Evolutionary conservation across 2,329 filamentous ascomycete species (phyloP), one percentile per base, ranked within the genome.

Genomic region (Venturia aucupariae): DNA sequence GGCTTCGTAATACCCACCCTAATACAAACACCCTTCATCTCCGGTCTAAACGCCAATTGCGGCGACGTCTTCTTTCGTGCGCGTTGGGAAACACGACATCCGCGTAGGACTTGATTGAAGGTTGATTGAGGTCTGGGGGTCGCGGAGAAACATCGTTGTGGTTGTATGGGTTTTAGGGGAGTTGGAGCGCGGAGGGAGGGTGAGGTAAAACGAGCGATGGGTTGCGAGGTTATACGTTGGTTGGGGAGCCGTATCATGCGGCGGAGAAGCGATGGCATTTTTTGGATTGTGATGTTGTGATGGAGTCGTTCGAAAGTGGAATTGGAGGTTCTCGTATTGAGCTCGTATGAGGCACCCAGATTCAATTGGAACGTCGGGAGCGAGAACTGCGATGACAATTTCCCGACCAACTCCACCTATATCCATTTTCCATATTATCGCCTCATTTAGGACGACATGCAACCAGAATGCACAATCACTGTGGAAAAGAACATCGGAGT

Each of bases 1-100:
- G 94, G 94, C 73, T 94, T 92, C 71, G 90, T 92, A 70, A 92
- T 90, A 72, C 90, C 92, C 66, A 97, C 94, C 75, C 95, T 92
- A 68, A 99, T 80, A 76, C 94, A 97, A 44, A 99, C 94, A 70
- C 93, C 94, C 81, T 97, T 97, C 79, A 96, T 87, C 73, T 89
- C 85, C 4, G 94, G 92, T 54, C 90, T 84, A 62, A 85, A 76
- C 67, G 82, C 83, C 67, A 99, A 84, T 27, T 93, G 92, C 0
- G 94, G 94, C 2, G 93, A 97, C 62, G 90, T 87, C 69, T 90
- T 85, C 78, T 96, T 92, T 68, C 94, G 90, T 1, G 89, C 90
- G 66, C 85, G 85, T 78, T 96, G 91, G 60, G 86, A 82, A 70
- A 85, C 85, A 67, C 94, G 89, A 73, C 90, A 92, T 69, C 91